Conservation (phyloP, 1,284 basidiomycete genomes). For the Singerocomus rubriflavus region DNA sequence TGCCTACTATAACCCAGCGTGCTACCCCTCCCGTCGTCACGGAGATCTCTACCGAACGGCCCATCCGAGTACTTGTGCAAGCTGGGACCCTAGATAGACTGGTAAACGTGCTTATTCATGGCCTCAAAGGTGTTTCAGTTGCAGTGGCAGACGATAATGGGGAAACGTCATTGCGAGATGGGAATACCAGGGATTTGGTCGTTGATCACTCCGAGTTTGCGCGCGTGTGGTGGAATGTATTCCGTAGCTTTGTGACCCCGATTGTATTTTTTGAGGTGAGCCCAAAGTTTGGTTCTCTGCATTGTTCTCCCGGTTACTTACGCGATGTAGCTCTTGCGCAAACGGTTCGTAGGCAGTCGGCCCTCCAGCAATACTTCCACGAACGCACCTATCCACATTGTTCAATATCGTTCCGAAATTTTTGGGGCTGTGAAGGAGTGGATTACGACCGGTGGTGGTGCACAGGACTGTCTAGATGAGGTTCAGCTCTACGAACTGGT, state of each 20-base stretch:
- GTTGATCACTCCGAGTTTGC: conserved; percentile 72
- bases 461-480: conserved; percentile 74
- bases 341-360: conserved; percentile 61
- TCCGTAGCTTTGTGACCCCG: conserved; percentile 75
- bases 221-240: conserved; percentile 75
- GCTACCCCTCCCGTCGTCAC: conserved; percentile 52
- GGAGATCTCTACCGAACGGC: conserved; percentile 60
- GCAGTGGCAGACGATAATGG: conserved; percentile 81
- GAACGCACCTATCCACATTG: conserved; percentile 39
- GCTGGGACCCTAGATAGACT: conserved; percentile 73
- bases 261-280: conserved; percentile 78
- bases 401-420: conserved; percentile 53
- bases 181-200: conserved; percentile 63
- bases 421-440: conserved; percentile 65
- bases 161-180: conserved; percentile 69
- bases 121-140: conserved; percentile 72
- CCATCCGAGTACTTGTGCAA: conserved; percentile 70
- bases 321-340: conserved; percentile 58
- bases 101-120: conserved; percentile 71
- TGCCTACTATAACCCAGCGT: conserved; percentile 69
- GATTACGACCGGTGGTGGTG: conserved; percentile 65
- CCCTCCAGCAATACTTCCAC: conserved; percentile 34
- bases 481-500: conserved; percentile 56
- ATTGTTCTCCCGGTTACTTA: conserved; percentile 9
- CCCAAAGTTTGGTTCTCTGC: neutral